Percentiles rank a stretch among this genome's conserved stretches.
Evolutionary conservation across 164 flowering plant genomes (phyloP).

Genomic region (Macadamia integrifolia): DNA sequence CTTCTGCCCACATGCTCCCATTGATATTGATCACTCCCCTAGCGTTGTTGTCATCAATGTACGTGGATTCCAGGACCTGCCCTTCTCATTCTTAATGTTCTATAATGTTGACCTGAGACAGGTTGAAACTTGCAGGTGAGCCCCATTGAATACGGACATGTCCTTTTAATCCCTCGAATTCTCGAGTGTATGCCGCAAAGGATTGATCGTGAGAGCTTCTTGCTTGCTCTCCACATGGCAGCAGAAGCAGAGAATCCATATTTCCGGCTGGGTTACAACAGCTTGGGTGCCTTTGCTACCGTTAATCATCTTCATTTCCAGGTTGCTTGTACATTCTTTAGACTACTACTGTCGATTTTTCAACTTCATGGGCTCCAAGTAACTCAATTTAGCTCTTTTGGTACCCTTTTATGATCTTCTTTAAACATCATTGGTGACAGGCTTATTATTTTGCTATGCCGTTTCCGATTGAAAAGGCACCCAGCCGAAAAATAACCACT

Average conservation of each 20-base stretch:
- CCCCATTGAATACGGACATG: constrained; percentile 93
- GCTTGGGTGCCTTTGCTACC: constrained; percentile 96
- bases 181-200: constrained; percentile 71
- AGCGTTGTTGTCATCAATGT: constrained; percentile 84
- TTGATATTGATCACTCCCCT: constrained; percentile 24
- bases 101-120: neutral
- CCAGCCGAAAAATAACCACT: constrained; percentile 28
- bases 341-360: neutral
- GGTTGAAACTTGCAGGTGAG: constrained; percentile 48
- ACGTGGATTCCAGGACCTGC: constrained; percentile 5
- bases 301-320: constrained; percentile 92
- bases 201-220: constrained; percentile 66
- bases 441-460: constrained; percentile 62
- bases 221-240: constrained; percentile 84
- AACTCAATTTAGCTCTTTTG: neutral
- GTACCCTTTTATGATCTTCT: no score
- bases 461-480: constrained; percentile 75
- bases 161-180: constrained; percentile 70
- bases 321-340: constrained; percentile 22
- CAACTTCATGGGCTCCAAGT: neutral
- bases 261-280: constrained; percentile 87
- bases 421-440: constrained; percentile 20
- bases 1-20: constrained; percentile 38
- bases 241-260: constrained; percentile 64
- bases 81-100: neutral